Conservation (phyloP, 1,284 basidiomycete species). For the Meira nashicola region DNA sequence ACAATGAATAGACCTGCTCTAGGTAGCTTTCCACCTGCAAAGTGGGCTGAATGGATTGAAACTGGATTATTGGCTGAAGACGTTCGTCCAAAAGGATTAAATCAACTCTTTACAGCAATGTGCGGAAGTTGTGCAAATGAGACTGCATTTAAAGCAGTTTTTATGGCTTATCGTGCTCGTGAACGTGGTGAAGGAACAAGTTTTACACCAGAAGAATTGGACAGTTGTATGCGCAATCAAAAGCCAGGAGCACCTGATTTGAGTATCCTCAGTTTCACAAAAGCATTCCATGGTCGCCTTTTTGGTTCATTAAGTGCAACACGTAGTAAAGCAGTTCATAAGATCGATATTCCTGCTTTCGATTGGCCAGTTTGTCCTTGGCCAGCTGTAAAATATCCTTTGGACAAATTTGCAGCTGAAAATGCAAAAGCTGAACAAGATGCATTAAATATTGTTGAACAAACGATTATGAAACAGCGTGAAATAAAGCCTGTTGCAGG, state of each 20-base stretch:
- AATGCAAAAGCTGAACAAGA: slow-evolving; percentile 56
- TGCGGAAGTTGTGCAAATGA: slow-evolving; percentile 53
- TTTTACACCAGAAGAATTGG: slow-evolving; percentile 28
- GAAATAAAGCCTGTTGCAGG: slow-evolving; percentile 58
- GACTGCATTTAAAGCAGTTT: slow-evolving; percentile 60
- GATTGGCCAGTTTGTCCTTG: slow-evolving; percentile 60
- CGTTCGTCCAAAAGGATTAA: slow-evolving; percentile 56
- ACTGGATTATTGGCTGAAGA: slow-evolving; percentile 56
- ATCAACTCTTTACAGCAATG: slow-evolving; percentile 55
- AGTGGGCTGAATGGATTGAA: slow-evolving; percentile 55
- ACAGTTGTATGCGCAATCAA: slow-evolving; percentile 59
- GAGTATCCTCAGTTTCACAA: slow-evolving; percentile 58
- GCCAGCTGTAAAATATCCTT: slow-evolving; percentile 58
- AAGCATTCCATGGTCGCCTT: slow-evolving; percentile 51
- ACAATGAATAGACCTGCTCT: slow-evolving; percentile 59
- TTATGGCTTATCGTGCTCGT: slow-evolving; percentile 56
- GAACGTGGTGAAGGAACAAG: slow-evolving; percentile 49
- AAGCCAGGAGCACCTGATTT: slow-evolving; percentile 58
- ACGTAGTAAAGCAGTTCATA: slow-evolving; percentile 56
- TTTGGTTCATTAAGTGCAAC: slow-evolving; percentile 57
- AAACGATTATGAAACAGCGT: slow-evolving; percentile 48
- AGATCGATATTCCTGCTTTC: slow-evolving; percentile 61
- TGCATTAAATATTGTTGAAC: slow-evolving; percentile 53
- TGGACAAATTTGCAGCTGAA: slow-evolving; percentile 54
- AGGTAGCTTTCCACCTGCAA: slow-evolving; percentile 58